A percentile compares a stretch with the other conserved stretches of the same genome.
Conservation (phyloP, 176 grass and related monocot genomes). For the Oryza meyeriana region DNA sequence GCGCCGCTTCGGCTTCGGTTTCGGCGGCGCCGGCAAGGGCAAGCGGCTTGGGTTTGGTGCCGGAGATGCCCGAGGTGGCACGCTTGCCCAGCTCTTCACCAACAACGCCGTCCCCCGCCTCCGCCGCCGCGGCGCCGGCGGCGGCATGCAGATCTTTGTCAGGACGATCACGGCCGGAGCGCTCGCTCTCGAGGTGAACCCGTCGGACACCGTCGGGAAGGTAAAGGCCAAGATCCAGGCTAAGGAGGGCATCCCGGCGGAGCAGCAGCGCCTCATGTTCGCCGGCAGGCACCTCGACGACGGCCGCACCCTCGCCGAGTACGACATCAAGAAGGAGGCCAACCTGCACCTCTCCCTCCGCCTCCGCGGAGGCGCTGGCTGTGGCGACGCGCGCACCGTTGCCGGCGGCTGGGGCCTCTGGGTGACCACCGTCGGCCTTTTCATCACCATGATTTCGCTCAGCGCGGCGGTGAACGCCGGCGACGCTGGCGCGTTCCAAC, state of each 20-base stretch:
- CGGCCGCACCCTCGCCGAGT: neutral
- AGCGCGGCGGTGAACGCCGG: too few relatives aligned
- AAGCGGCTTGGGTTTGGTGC: too few relatives aligned
- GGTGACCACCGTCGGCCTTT: neutral
- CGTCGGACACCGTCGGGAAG: neutral
- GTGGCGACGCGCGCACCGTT: too few relatives aligned
- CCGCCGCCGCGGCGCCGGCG: neutral
- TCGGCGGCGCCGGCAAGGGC: too few relatives aligned
- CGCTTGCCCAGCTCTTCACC: neutral
- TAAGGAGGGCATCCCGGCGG: neutral
- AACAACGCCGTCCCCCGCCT: neutral
- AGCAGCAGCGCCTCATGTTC: neutral
- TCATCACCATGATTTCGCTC: too few relatives aligned
- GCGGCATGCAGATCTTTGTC: neutral
- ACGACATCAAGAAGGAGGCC: neutral
- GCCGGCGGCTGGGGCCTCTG: neutral
- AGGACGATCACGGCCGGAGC: neutral
- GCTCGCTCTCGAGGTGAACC: too few relatives aligned
- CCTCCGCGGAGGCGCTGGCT: too few relatives aligned
- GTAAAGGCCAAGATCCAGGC: neutral
- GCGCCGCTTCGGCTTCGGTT: too few relatives aligned
- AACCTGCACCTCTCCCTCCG: neutral
- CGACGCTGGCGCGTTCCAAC: too few relatives aligned
- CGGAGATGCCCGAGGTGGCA: too few relatives aligned
- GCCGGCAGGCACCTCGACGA: neutral